phyloP scores from a whole-genome alignment of 176 grass and related monocot species.

The Guadua angustifolia region DNA sequence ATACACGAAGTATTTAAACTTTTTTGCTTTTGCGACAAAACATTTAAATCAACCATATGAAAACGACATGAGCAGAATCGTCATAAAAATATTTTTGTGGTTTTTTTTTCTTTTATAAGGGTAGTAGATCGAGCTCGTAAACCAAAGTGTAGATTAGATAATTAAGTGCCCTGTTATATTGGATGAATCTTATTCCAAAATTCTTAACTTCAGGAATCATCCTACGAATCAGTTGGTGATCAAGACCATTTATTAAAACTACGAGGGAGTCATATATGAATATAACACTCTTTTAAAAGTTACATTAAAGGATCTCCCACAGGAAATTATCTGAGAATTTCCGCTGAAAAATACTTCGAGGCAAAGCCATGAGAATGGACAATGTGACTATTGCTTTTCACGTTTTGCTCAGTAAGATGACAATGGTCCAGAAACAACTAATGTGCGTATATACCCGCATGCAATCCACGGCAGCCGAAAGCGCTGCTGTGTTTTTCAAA shows the following conservation, averaged over 20 bases:
- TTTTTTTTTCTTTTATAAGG: not conserved
- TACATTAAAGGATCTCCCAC: not conserved
- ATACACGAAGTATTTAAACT: not conserved
- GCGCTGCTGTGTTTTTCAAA: too few relatives aligned
- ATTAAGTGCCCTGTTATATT: not conserved
- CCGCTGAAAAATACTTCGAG: not conserved
- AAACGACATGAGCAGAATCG: not conserved
- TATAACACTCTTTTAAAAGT: not conserved
- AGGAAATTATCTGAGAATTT: not conserved
- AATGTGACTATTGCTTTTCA: not conserved
- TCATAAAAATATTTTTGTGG: not conserved
- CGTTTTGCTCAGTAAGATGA: not conserved
- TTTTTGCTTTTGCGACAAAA: not conserved
- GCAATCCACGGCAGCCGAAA: not conserved
- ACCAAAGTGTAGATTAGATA: not conserved
- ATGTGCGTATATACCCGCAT: not conserved
- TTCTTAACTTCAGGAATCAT: not conserved
- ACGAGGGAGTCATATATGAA: not conserved
- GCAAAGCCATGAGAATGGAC: not conserved
- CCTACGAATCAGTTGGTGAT: not conserved
- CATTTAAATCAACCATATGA: not conserved
- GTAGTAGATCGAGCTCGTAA: not conserved
- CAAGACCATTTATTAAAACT: not conserved
- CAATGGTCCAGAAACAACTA: not conserved
- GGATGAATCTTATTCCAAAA: not conserved